Percentiles rank a stretch among this genome's conserved stretches.
These are phyloP conservation scores for Pterocarpus macrocarpus DNA, from an alignment of 306 rosid genomes.

Conservation along the genomic window DNA sequence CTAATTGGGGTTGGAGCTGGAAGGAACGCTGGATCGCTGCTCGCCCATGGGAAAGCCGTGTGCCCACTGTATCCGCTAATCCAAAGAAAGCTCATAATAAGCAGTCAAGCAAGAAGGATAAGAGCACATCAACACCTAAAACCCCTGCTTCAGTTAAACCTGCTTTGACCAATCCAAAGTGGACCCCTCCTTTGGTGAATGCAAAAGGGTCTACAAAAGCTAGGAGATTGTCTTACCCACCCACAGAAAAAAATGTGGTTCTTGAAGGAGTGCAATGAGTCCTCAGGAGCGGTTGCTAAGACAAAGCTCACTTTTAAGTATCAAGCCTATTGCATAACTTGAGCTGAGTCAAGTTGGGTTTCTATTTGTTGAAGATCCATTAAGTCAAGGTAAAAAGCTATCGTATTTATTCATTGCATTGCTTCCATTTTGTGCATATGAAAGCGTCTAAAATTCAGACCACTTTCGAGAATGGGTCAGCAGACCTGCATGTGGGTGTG, in stretches of 20 bases:
- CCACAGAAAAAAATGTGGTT: constrained; percentile 57
- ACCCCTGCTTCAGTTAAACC: constrained; percentile 54
- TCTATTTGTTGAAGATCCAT: constrained; percentile 47
- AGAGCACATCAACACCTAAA: constrained; percentile 60
- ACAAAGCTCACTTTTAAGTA: constrained; percentile 48
- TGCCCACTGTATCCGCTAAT: constrained; percentile 48
- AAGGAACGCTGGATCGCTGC: constrained; percentile 98
- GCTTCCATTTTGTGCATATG: constrained; percentile 45
- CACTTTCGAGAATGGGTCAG: constrained; percentile 38
- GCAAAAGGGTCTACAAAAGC: constrained; percentile 64
- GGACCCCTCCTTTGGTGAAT: constrained; percentile 55
- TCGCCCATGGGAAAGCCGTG: constrained; percentile 98
- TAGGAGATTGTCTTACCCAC: constrained; percentile 77
- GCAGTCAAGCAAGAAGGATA: constrained; percentile 69
- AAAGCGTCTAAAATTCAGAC: constrained; percentile 31
- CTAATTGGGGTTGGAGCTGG: constrained; percentile 99
- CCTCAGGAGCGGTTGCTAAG: constrained; percentile 49
- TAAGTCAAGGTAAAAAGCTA: constrained; percentile 41
- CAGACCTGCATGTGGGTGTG: constrained; percentile 46
- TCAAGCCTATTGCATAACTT: constrained; percentile 37
- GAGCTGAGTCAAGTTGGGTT: constrained; percentile 46
- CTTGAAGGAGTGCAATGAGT: constrained; percentile 52
- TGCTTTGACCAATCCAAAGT: constrained; percentile 55
- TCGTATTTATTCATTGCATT: constrained; percentile 46
- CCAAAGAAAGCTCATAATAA: constrained; percentile 63